These are phyloP conservation scores for Colletotrichum somersetense DNA, from an alignment of 2,329 filamentous ascomycete species.

Conservation along the genomic window DNA sequence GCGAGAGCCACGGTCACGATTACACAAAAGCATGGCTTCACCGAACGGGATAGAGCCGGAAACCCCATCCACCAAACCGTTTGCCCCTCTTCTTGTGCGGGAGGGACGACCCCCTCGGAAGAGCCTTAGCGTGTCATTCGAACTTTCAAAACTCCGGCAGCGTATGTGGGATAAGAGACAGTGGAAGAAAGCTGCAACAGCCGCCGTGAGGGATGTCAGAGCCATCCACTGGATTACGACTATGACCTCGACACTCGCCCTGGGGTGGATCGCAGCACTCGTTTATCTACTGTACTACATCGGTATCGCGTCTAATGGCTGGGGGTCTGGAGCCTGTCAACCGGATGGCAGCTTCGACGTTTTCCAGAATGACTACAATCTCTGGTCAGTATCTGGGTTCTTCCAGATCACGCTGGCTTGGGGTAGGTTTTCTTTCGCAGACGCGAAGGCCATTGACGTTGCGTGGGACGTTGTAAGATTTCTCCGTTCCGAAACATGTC, in stretches of 20 bases:
- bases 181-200: constrained; percentile 16
- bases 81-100: constrained; percentile 22
- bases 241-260: neutral
- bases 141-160: neutral
- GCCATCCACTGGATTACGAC: neutral
- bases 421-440: constrained; percentile 44
- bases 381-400: constrained; percentile 43
- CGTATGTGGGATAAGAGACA: constrained; percentile 13
- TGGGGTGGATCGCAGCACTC: constrained; percentile 4
- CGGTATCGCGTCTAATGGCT: neutral
- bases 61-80: constrained; percentile 1
- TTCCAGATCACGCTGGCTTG: constrained; percentile 43
- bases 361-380: constrained; percentile 18
- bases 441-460: constrained; percentile 48
- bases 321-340: constrained; percentile 23
- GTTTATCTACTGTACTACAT: neutral
- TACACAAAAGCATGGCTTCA: neutral
- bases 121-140: neutral
- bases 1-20: neutral
- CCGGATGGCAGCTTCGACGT: constrained; percentile 41
- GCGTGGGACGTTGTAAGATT: constrained; percentile 47
- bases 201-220: constrained; percentile 3
- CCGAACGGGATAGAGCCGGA: neutral
- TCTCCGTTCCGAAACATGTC: too few species aligned
- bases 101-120: neutral